Base-by-base conservation (phyloP, 768 basidiomycete species). In the Tremella yokohamensis region DNA sequence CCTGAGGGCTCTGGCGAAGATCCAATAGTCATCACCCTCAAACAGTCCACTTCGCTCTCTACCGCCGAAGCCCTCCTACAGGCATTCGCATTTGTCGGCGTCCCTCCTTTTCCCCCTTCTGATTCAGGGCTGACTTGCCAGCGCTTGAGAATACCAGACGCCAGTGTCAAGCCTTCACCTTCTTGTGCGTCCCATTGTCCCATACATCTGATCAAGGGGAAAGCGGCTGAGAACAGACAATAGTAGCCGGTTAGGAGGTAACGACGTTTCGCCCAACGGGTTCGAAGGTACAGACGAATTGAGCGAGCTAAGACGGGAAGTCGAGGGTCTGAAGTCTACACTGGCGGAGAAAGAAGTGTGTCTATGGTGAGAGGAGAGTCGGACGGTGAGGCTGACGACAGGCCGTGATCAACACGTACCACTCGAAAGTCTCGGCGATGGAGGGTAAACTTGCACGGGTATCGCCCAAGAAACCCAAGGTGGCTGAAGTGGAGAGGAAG, bases 341-440 rank as follows among this genome's bases (percentile, higher is more conserved):
- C 15, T 25, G 68, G 69, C 58, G 16, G 67, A 72, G 25, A 72
- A 67, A 52, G 67, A 72, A 39, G 67, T 66, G 42, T 54, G 60
- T 57, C 1, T 38, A 39, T 18, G 7, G 4, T 50, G 25, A 49
- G 20, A 8, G 18, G 3, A 49, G 3, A 49, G 3, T 52, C 7
- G 26, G 16, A 9, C 29, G 26, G 13, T 18, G 16, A 24, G 51
- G n/a, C n/a, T 34, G 29, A 34, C 26, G 54, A 56, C 13, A 52
- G 34, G 16, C 12, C 26, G 16, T 24, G 19, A 38, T 52, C 51
- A 52, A 38, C 37, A 24, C 51, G 29, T 22, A 22, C 16, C 24
- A 29, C 25, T n/a, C 11, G 29, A 19, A 12, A 1, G 22, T 66
- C 64, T 56, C 50, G n/a, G 65, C 65, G 40, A 65, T 70, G 12